Conservation (phyloP, 768 basidiomycete genomes). For the Rhodotorula toruloides region DNA sequence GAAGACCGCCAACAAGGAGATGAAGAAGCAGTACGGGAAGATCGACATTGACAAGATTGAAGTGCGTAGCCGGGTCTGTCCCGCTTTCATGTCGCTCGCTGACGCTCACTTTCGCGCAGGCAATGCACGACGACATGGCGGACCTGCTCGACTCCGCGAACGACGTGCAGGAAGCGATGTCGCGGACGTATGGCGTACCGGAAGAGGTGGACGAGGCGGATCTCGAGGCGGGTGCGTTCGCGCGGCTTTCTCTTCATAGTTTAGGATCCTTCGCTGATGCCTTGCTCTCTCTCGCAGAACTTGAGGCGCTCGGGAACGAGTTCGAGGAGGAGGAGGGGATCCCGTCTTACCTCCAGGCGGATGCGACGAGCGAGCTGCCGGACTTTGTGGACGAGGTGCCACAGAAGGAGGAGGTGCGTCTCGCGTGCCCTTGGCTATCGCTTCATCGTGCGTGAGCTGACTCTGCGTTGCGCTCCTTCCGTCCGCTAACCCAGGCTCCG, state of each 20-base stretch:
- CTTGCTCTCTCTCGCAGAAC: slow-evolving; percentile 58
- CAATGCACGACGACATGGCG: slow-evolving; percentile 96
- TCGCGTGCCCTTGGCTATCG: no score
- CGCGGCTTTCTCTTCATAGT: no score
- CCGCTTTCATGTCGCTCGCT: not conserved
- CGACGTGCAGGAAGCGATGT: slow-evolving; percentile 91
- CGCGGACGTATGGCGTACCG: slow-evolving; percentile 89
- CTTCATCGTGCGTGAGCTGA: no score
- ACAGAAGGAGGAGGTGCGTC: slow-evolving; percentile 52
- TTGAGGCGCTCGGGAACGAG: slow-evolving; percentile 87
- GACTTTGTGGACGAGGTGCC: slow-evolving; percentile 90
- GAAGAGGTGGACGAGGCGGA: slow-evolving; percentile 98
- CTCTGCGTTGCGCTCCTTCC: not conserved
- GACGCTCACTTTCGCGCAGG: slow-evolving; percentile 55
- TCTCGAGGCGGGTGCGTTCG: slow-evolving; percentile 75
- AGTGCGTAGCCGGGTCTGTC: slow-evolving; percentile 51
- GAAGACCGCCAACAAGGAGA: slow-evolving; percentile 93
- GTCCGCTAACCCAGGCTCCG: slow-evolving; percentile 10
- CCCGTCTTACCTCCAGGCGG: slow-evolving; percentile 65
- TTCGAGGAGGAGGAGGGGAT: slow-evolving; percentile 69
- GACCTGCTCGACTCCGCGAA: slow-evolving; percentile 94
- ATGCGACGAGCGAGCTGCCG: slow-evolving; percentile 80
- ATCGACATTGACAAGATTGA: slow-evolving; percentile 98
- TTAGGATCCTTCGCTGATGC: no score
- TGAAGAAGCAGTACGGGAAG: slow-evolving; percentile 94